Evolutionary conservation across 2,329 filamentous ascomycete species (phyloP).

Genomic region (Cordyceps cicadae): DNA sequence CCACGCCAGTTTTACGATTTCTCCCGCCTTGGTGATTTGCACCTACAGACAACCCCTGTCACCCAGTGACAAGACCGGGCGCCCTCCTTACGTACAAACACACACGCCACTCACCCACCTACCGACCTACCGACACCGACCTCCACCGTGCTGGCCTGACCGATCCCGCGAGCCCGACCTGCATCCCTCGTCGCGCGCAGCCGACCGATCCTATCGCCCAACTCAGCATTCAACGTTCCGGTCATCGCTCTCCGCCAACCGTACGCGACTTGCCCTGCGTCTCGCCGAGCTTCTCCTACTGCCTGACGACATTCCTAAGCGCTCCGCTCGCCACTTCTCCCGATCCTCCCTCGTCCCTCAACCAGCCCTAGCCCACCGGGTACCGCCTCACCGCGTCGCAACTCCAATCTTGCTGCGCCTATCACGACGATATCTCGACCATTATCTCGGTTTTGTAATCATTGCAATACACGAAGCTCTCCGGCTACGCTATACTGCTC

Average conservation of each 20-base stretch:
- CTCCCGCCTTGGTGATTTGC: not conserved
- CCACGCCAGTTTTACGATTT: not conserved
- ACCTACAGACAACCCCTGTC: not conserved
- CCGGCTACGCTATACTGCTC: constrained; percentile 8
- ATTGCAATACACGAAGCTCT: not conserved
- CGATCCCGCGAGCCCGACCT: constrained; percentile 1
- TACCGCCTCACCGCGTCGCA: not conserved
- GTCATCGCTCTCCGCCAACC: not conserved
- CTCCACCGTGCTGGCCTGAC: not conserved
- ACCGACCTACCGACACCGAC: not conserved
- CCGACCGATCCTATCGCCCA: not conserved
- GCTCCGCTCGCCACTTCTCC: not conserved
- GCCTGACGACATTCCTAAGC: not conserved
- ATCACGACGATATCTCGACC: not conserved
- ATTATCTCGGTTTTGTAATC: not conserved
- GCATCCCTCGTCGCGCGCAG: not conserved
- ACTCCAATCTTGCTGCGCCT: not conserved
- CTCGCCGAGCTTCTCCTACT: not conserved
- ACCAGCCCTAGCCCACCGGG: constrained; percentile 10
- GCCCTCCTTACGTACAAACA: not conserved
- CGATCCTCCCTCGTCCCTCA: constrained; percentile 1
- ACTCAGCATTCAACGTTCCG: not conserved
- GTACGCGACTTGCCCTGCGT: not conserved
- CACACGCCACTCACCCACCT: not conserved
- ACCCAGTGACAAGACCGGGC: constrained; percentile 3